Evolutionary conservation across 176 grass and related monocot species (phyloP), one percentile per base, ranked within the genome.

Genomic region (Triticum monococcum): DNA sequence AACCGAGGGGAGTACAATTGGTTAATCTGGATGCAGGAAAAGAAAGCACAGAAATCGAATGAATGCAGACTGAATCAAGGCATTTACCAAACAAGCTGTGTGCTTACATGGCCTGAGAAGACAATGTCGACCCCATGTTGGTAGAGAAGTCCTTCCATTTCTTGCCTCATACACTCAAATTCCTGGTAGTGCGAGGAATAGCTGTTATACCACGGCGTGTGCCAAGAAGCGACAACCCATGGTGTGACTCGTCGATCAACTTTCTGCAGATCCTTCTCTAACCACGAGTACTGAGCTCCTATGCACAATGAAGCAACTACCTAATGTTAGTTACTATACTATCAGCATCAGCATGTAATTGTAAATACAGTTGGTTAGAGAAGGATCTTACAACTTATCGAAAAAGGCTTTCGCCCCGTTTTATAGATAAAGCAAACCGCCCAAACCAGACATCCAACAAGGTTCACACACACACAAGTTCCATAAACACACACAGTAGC

Each of bases 141-240:
- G 59, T 94, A 95, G 22, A 98, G 52, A 80, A 95, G 91, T 5
- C 22, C 86, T 88, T 98, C 96, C 93, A 98, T 98, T 81, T 95
- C 69, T 48, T 89, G 90, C 63, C 96, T 90, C 96, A 98, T 98
- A 85, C 96, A 98, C 74, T 98, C 96, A 70, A 92, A 95, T 65
- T 95, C 93, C 70, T 96, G 93, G 78, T 96, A 98, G 90, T 98
- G 91, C 12, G 96, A 94, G 20, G 90, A 86, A 78, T 98, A 98
- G 82, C 91, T 98, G 75, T 95, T 98, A 68, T 98, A 98, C 96
- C 96, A 98, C 31, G 96, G 96, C 12, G 96, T 10, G 43, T 98
- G 96, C 96, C 93, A 98, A 56, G 90, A 77, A 75, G 93, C 91
- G 10, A 98, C 78, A 12, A 96, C 8, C 96, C 96, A 98, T 16